Evolutionary conservation across 164 flowering plant species (phyloP).

Genomic region (Kalanchoe fedtschenkoi): DNA sequence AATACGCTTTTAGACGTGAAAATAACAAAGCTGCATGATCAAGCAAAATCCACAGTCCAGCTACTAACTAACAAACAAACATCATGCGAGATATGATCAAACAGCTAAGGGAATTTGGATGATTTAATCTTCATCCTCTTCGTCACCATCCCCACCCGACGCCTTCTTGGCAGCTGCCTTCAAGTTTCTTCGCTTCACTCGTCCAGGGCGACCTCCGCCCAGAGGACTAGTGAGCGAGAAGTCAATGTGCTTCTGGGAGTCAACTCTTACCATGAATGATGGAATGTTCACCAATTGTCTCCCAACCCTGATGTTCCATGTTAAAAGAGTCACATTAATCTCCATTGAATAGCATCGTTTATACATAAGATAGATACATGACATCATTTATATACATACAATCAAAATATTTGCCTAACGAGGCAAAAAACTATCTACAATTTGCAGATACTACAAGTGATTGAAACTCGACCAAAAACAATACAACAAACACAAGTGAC

Average conservation of each 20-base stretch:
- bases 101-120: neutral
- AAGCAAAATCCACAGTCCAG: neutral
- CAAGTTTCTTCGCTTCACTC: constrained; percentile 48
- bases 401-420: too few relatives aligned
- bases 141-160: constrained; percentile 42
- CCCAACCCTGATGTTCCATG: constrained; percentile 30
- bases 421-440: too few relatives aligned
- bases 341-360: neutral
- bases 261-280: constrained; percentile 42
- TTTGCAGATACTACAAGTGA: too few relatives aligned
- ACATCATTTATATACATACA: too few relatives aligned
- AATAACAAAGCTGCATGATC: too few relatives aligned
- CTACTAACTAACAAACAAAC: neutral
- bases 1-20: too few relatives aligned
- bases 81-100: neutral
- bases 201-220: constrained; percentile 38
- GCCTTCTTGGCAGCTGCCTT: constrained; percentile 57
- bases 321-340: neutral
- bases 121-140: constrained; percentile 39
- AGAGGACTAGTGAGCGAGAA: constrained; percentile 38
- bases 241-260: constrained; percentile 36
- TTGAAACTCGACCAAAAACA: too few relatives aligned
- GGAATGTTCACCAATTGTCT: constrained; percentile 37
- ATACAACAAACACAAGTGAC: too few relatives aligned
- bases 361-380: neutral